phyloP scores from a whole-genome alignment of 2,329 filamentous ascomycete genomes.

The Xylaria sp. region DNA sequence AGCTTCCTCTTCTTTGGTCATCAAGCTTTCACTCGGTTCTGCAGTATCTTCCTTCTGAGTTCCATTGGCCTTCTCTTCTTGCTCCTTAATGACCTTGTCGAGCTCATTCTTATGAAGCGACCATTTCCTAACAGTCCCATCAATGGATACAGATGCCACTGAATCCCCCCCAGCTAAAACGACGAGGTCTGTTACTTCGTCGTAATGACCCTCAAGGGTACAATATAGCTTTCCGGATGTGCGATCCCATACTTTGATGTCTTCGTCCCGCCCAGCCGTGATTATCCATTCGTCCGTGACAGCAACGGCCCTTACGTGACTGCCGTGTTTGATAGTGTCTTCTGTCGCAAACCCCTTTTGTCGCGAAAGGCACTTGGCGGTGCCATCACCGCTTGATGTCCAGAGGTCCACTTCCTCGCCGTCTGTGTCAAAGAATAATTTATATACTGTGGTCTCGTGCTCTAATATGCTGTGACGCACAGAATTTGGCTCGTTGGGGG shows the following conservation, averaged over 20 bases:
- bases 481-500: slow-evolving; percentile 54
- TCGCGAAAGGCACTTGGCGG: slow-evolving; percentile 81
- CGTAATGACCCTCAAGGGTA: slow-evolving; percentile 84
- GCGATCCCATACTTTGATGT: slow-evolving; percentile 89
- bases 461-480: slow-evolving; percentile 70
- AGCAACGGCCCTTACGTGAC: slow-evolving; percentile 87
- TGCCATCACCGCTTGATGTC: slow-evolving; percentile 94
- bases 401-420: slow-evolving; percentile 78
- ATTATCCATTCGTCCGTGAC: slow-evolving; percentile 81
- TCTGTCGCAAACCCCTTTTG: slow-evolving; percentile 75
- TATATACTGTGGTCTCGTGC: slow-evolving; percentile 93
- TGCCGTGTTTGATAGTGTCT: slow-evolving; percentile 80
- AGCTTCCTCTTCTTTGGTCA: slow-evolving; percentile 92
- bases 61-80: slow-evolving; percentile 61
- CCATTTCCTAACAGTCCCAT: slow-evolving; percentile 89
- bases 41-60: slow-evolving; percentile 61
- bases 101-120: slow-evolving; percentile 71
- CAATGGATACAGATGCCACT: slow-evolving; percentile 86
- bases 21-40: slow-evolving; percentile 60
- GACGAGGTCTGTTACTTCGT: slow-evolving; percentile 87
- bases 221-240: slow-evolving; percentile 78
- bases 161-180: slow-evolving; percentile 64
- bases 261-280: slow-evolving; percentile 90
- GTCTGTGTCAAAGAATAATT: slow-evolving; percentile 74
- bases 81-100: slow-evolving; percentile 62